phyloP scores from a whole-genome alignment of 208 protist genomes.

The Porcisia hertigi region DNA sequence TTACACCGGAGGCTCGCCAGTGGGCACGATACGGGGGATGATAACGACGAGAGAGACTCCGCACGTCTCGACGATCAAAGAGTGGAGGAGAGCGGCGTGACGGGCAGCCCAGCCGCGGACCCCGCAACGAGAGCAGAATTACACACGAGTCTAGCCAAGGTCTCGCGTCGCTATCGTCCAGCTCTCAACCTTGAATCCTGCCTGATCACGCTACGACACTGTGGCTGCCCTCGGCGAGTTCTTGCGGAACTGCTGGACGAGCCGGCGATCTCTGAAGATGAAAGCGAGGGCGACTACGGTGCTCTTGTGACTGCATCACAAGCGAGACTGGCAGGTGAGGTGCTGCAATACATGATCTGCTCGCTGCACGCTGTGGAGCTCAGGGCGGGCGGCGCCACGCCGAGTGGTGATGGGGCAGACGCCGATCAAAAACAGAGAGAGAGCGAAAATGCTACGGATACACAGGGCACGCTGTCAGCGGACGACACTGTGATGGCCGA shows the following conservation, averaged over 20 bases:
- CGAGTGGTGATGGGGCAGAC: not conserved
- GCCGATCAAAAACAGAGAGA: not conserved
- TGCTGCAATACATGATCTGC: slow-evolving; percentile 41
- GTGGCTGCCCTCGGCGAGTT: slow-evolving; percentile 4
- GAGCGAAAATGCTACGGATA: not conserved
- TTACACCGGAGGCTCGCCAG: not conserved
- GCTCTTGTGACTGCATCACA: not conserved
- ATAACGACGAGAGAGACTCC: too few species aligned
- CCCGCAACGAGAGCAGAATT: not conserved
- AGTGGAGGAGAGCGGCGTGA: not conserved
- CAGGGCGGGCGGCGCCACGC: not conserved
- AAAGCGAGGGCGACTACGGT: not conserved
- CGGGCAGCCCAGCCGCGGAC: not conserved
- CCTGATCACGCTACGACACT: slow-evolving; percentile 25
- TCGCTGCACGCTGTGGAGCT: slow-evolving; percentile 25
- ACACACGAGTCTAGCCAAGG: not conserved
- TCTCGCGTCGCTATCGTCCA: slow-evolving; percentile 17
- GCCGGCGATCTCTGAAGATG: not conserved
- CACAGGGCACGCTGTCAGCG: not conserved
- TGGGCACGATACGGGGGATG: not conserved
- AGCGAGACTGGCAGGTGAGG: slow-evolving; percentile 24
- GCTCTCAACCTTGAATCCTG: slow-evolving; percentile 37
- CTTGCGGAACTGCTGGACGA: slow-evolving; percentile 4
- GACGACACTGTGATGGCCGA: slow-evolving; percentile 6
- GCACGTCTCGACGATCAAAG: not conserved